Evolutionary conservation across 108 stramenopile species (phyloP).

Genomic region (Nitzschia inconspicua): DNA sequence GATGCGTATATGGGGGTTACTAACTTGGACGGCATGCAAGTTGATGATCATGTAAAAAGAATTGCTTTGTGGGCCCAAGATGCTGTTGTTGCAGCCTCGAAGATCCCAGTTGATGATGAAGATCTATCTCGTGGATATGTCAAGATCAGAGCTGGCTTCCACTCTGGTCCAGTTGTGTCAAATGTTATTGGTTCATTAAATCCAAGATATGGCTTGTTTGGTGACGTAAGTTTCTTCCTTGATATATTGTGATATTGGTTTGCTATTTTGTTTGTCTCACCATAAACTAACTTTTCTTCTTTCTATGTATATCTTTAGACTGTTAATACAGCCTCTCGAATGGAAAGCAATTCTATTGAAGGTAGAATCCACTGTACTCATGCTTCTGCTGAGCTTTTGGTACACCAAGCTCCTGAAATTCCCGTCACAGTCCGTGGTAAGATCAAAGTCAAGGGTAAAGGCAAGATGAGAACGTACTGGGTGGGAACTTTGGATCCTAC

Average conservation of each 20-base stretch:
- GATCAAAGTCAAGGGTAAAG: too few relatives aligned
- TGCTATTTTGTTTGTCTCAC: too few relatives aligned
- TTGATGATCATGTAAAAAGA: conserved; percentile 50
- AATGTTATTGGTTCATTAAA: conserved; percentile 48
- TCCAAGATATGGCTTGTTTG: conserved; percentile 54
- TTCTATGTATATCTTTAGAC: conserved; percentile 35
- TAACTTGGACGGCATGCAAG: conserved; percentile 37
- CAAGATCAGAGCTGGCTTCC: conserved; percentile 52
- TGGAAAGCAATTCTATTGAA: conserved; percentile 43
- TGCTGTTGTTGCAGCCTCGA: conserved; percentile 33
- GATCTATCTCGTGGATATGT: conserved; percentile 33
- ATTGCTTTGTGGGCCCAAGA: conserved; percentile 51
- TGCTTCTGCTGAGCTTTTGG: conserved; percentile 34
- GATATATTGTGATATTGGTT: too few relatives aligned
- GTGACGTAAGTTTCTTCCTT: too few relatives aligned
- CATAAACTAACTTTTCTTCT: conserved; percentile 27
- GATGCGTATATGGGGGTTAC: conserved; percentile 40
- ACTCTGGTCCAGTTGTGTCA: conserved; percentile 53
- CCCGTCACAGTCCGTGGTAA: conserved; percentile 28
- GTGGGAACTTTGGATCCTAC: too few relatives aligned
- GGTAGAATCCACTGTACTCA: conserved; percentile 50
- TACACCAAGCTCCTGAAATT: conserved; percentile 36
- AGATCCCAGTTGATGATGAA: conserved; percentile 36
- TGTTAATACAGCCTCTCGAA: conserved; percentile 55
- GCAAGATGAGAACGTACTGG: conserved; percentile 46